Percentiles rank a stretch among this genome's conserved stretches.
These are phyloP conservation scores for Tetrahymena thermophila DNA, from an alignment of 73 alveolate genomes.

Conservation along the genomic window DNA sequence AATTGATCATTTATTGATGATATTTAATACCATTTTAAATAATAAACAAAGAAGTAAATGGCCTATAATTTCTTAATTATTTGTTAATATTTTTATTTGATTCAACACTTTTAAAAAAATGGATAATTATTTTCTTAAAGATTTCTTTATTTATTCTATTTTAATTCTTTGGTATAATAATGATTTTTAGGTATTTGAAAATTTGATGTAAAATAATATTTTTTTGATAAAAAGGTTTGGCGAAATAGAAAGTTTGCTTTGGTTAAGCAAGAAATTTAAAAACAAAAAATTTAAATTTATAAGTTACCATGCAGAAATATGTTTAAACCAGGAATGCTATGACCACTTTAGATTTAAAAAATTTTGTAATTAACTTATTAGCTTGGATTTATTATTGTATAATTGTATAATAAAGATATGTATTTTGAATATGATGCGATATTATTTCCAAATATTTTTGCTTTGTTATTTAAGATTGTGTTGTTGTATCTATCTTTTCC, in stretches of 20 bases:
- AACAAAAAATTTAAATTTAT: background rate
- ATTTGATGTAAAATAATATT: no score
- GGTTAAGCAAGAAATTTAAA: background rate
- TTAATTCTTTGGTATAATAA: no score
- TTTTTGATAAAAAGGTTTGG: no score
- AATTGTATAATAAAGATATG: background rate
- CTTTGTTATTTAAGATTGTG: background rate
- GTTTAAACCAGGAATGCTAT: background rate
- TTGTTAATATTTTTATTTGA: no score
- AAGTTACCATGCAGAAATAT: background rate
- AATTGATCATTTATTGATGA: no score
- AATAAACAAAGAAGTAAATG: no score
- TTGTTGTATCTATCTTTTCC: background rate
- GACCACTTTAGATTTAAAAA: background rate
- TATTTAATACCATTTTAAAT: no score
- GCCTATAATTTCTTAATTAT: no score
- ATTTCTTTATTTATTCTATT: no score
- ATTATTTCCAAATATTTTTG: background rate
- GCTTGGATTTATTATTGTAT: background rate
- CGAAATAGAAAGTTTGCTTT: background rate
- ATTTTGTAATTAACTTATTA: background rate
- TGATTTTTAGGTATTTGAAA: no score
- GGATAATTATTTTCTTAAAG: no score
- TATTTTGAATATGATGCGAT: background rate
- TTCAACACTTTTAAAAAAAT: no score